phyloP scores from a whole-genome alignment of 352 stramenopile genomes.

The Pythium pyrilobum region DNA sequence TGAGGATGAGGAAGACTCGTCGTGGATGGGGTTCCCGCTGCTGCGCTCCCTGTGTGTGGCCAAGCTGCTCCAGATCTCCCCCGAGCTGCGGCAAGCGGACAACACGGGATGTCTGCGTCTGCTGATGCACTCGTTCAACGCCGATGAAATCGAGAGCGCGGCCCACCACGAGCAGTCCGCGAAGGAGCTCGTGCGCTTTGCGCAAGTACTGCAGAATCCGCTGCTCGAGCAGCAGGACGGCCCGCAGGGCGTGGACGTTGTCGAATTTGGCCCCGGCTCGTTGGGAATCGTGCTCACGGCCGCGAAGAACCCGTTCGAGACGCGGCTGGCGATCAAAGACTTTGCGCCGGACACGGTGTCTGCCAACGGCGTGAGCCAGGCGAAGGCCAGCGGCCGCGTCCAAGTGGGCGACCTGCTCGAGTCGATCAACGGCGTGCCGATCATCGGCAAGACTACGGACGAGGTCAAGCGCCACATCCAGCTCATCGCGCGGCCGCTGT shows the following conservation, averaged over 20 bases:
- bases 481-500: constrained; percentile 56
- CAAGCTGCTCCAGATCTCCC: constrained; percentile 50
- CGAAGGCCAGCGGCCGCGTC: constrained; percentile 56
- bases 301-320: constrained; percentile 36
- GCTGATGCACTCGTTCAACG: constrained; percentile 57
- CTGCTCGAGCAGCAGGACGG: constrained; percentile 29
- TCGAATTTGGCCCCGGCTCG: constrained; percentile 53
- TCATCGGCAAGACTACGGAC: constrained; percentile 63
- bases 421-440: constrained; percentile 78
- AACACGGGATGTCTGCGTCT: constrained; percentile 68
- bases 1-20: constrained; percentile 9
- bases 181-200: constrained; percentile 37
- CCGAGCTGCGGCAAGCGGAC: constrained; percentile 44
- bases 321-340: constrained; percentile 69
- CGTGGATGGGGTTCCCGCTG: constrained; percentile 60
- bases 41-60: constrained; percentile 68
- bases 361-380: constrained; percentile 38
- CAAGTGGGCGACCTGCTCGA: constrained; percentile 60
- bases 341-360: constrained; percentile 41
- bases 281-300: constrained; percentile 68
- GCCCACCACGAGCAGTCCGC: constrained; percentile 12
- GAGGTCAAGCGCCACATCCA: constrained; percentile 78
- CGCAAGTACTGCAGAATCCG: constrained; percentile 56
- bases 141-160: constrained; percentile 17
- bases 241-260: constrained; percentile 40